Percentiles rank a stretch among this genome's conserved stretches.
Evolutionary conservation across 495 filamentous ascomycete species (phyloP).

Genomic region (Lasiosphaeria ovina): DNA sequence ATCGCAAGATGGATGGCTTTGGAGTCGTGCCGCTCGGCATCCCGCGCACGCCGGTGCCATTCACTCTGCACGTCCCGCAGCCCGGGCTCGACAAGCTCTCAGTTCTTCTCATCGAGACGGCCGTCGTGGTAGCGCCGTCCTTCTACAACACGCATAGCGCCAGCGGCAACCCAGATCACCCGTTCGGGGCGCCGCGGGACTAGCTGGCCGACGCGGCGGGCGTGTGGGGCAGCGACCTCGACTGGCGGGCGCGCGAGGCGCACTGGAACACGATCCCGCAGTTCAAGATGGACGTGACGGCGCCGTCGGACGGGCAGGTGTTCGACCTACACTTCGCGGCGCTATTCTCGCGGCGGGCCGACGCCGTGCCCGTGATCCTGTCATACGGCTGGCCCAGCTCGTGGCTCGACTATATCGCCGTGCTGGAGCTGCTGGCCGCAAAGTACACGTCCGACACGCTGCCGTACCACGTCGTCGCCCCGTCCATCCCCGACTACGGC

Average conservation of each 20-base stretch:
- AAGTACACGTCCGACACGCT: slow-evolving; percentile 55
- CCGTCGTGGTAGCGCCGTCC: slow-evolving; percentile 8
- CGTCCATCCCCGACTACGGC: slow-evolving; percentile 61
- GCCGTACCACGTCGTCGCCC: slow-evolving; percentile 66
- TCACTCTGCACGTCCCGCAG: slow-evolving; percentile 13
- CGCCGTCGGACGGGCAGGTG: slow-evolving; percentile 33
- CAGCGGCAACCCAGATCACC: slow-evolving; percentile 16
- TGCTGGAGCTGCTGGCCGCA: slow-evolving; percentile 40
- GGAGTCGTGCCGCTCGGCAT: slow-evolving; percentile 12
- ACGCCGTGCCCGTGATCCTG: slow-evolving; percentile 61
- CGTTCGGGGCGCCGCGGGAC: slow-evolving; percentile 53
- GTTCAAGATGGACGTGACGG: slow-evolving; percentile 52
- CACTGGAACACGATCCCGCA: slow-evolving; percentile 65
- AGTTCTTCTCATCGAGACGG: slow-evolving; percentile 7
- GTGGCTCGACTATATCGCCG: slow-evolving; percentile 55
- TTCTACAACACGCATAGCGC: slow-evolving; percentile 23
- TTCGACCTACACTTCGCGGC: slow-evolving; percentile 60
- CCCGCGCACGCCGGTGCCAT: slow-evolving; percentile 12
- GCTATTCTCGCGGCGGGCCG: slow-evolving; percentile 55
- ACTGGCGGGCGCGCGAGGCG: slow-evolving; percentile 52
- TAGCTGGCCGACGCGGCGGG: slow-evolving; percentile 57
- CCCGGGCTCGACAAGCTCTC: slow-evolving; percentile 10
- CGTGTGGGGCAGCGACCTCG: slow-evolving; percentile 48
- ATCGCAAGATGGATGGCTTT: background rate
- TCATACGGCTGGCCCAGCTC: slow-evolving; percentile 47